Evolutionary conservation across 1,284 basidiomycete genomes (phyloP), one percentile per base, ranked within the genome.

Genomic region (Naganishia cerealis): DNA sequence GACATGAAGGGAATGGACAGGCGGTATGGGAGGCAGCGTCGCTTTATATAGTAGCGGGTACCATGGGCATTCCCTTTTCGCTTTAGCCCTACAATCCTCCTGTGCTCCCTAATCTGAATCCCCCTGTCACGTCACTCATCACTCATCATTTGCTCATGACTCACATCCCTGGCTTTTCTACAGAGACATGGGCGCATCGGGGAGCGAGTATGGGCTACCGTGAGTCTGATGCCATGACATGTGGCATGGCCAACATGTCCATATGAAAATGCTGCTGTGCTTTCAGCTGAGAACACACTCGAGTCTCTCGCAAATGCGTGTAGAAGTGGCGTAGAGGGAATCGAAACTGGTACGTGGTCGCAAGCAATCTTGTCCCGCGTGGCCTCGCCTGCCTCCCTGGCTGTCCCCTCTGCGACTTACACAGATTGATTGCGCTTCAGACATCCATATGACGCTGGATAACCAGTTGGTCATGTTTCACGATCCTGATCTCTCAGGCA

Each of bases 131-230:
- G n/a, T n/a, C n/a, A n/a, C n/a, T n/a, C n/a, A n/a, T n/a, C n/a
- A n/a, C n/a, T n/a, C n/a, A n/a, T n/a, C n/a, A n/a, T n/a, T n/a
- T n/a, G n/a, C n/a, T n/a, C n/a, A n/a, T n/a, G n/a, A n/a, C n/a
- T n/a, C n/a, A n/a, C n/a, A n/a, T n/a, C n/a, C n/a, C n/a, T n/a
- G n/a, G n/a, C n/a, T n/a, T n/a, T n/a, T n/a, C n/a, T n/a, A n/a
- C n/a, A n/a, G n/a, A 92, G 74, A 94, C 93, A 79, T 95, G 92
- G 92, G 93, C 92, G 71, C 93, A 96, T 79, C 89, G 93, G 70
- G 93, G 93, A 67, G 93, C 93, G 81, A 79, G 90, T 87, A 87
- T 90, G 26, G 84, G 85, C 16, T 94, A 86, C 80, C 93, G 77
- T 79, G 66, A 72, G 81, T 74, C n/a, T 24, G 42, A 12, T 12